Percentiles rank a stretch among this genome's conserved stretches.
These are phyloP conservation scores for Aspergillus tamarii DNA, from an alignment of 2,329 filamentous ascomycete species.

Conservation along the genomic window DNA sequence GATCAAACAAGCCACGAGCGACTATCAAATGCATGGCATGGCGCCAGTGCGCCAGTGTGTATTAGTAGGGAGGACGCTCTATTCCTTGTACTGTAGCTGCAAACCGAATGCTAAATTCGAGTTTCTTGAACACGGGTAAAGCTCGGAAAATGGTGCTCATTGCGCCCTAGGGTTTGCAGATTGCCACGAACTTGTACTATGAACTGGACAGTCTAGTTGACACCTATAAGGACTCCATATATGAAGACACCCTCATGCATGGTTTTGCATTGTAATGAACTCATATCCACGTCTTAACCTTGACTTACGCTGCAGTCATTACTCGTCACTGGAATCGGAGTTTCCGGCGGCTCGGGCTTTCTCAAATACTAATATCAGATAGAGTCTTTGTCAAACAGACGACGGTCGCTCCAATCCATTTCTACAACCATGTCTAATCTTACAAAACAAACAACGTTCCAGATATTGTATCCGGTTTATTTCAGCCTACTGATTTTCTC, in stretches of 20 bases:
- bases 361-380: not conserved
- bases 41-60: not conserved
- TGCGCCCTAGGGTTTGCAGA: not conserved
- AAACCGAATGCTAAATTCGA: not conserved
- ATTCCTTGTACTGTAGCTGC: not conserved
- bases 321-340: not conserved
- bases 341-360: not conserved
- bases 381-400: not conserved
- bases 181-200: not conserved
- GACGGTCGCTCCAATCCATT: not conserved
- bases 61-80: not conserved
- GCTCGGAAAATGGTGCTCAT: not conserved
- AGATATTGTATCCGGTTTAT: too few relatives aligned
- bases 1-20: not conserved
- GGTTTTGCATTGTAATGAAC: accelerated
- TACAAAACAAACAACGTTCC: not conserved
- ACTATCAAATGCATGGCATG: not conserved
- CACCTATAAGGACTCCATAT: not conserved
- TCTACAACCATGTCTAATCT: not conserved
- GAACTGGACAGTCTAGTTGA: not conserved
- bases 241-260: not conserved
- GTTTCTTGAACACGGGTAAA: not conserved
- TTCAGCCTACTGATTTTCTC: not conserved
- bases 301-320: not conserved
- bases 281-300: not conserved